A percentile compares a stretch with the other conserved stretches of the same genome.
phyloP scores from a whole-genome alignment of 352 stramenopile species.

The Thalassiosira hispida region DNA sequence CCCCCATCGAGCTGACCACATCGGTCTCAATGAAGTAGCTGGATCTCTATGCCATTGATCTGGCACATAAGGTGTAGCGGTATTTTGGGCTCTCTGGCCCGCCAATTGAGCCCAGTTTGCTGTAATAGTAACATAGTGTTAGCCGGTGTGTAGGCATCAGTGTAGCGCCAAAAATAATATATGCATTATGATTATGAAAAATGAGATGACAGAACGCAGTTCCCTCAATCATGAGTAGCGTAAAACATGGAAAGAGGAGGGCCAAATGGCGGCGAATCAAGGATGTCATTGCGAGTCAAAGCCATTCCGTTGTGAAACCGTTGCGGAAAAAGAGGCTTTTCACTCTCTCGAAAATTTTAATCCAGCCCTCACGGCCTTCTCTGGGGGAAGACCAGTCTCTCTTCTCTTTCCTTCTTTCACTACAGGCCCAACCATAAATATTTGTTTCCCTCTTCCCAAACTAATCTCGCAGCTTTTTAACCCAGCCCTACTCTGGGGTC shows the following conservation, averaged over 20 bases:
- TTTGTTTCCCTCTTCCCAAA: no score
- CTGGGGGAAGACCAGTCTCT: no score
- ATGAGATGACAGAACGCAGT: conserved; percentile 18
- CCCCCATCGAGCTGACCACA: conserved; percentile 71
- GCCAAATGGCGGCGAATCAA: conserved; percentile 2
- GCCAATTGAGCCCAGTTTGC: conserved; percentile 78
- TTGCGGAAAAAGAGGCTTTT: background rate
- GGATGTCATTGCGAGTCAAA: conserved; percentile 13
- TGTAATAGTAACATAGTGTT: background rate
- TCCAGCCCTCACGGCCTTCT: no score
- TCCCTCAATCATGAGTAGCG: conserved; percentile 11
- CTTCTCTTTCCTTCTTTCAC: no score
- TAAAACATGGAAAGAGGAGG: conserved; percentile 5
- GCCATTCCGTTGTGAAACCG: background rate
- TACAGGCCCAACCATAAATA: no score
- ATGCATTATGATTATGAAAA: conserved; percentile 13
- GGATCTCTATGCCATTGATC: conserved; percentile 52
- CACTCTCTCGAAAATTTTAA: conserved; percentile 1
- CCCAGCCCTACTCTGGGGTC: no score
- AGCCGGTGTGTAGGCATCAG: background rate
- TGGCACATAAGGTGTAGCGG: conserved; percentile 67
- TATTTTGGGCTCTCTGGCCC: conserved; percentile 63
- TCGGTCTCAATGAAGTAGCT: conserved; percentile 46
- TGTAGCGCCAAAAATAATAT: background rate
- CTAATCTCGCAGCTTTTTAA: no score